phyloP scores from a whole-genome alignment of 2,329 filamentous ascomycete species.

The Nannizzia gypsea region DNA sequence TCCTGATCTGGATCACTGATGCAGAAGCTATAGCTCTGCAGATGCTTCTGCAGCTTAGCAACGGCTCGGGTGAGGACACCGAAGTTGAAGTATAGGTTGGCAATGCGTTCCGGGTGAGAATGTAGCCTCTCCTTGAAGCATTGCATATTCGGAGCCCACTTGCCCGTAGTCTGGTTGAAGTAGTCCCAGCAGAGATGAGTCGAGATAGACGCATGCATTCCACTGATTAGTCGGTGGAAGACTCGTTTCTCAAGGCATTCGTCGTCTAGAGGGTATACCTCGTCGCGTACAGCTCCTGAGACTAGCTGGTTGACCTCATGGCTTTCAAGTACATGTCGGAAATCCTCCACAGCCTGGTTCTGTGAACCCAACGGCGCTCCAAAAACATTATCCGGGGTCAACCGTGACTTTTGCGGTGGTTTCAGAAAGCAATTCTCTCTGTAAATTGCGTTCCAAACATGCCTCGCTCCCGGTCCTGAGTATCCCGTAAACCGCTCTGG shows the following conservation, averaged over 20 bases:
- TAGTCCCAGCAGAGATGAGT: constrained; percentile 94
- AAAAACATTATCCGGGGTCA: constrained; percentile 22
- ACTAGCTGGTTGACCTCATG: constrained; percentile 41
- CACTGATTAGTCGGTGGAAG: constrained; percentile 87
- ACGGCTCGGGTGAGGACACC: constrained; percentile 86
- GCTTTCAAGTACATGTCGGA: constrained; percentile 47
- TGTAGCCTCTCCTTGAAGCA: constrained; percentile 87
- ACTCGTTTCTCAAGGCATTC: constrained; percentile 98
- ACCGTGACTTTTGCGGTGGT: constrained; percentile 22
- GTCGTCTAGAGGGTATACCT: constrained; percentile 65
- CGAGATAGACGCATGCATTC: constrained; percentile 97
- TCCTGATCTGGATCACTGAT: constrained; percentile 74
- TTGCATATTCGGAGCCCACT: constrained; percentile 80
- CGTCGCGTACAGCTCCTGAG: constrained; percentile 23
- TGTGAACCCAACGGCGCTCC: constrained; percentile 26
- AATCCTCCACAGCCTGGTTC: constrained; percentile 46
- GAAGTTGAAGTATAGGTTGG: constrained; percentile 98
- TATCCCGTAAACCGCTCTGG: constrained; percentile 95
- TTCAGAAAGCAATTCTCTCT: constrained; percentile 86
- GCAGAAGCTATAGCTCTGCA: constrained; percentile 82
- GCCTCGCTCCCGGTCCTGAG: constrained; percentile 66
- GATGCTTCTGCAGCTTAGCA: constrained; percentile 73
- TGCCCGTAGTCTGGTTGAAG: constrained; percentile 83
- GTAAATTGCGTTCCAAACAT: constrained; percentile 96
- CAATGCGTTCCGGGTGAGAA: constrained; percentile 74